Base-by-base conservation (phyloP, 768 basidiomycete genomes). In the Austroboletus eburneus region DNA sequence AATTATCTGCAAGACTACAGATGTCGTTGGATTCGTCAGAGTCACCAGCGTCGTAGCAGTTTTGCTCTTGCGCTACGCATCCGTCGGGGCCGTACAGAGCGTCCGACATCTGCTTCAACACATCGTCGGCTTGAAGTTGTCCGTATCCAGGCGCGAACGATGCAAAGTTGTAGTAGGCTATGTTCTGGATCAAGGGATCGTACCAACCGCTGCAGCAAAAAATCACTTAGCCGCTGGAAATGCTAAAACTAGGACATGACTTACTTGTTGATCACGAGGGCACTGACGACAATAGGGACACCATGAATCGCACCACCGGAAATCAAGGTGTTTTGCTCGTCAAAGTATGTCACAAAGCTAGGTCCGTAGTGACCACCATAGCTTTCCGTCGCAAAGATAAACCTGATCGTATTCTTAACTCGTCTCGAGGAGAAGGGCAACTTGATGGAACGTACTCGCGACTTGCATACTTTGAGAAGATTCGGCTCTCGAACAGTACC, bases 301-400 rank as follows among this genome's bases (percentile, higher is more conserved):
- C 77, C 83, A 20, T 71, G 35, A 6, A 83, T 51, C 3, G 54
- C 46, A 6, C 77, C 76, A 8, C 56, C 57, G 9, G 65, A 52
- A 42, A 85, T 83, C 42, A 72, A 62, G 1, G 65, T 64, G 40
- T 83, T 85, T 59, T 85, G 82, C 46, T 81, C 64, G 27, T 82
- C 71, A 56, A 86, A 84, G 56, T 74, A 83, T 5, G 77, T 77
- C 24, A 81, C 80, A 50, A 84, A 83, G 41, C 69, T 70, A 4
- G 83, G 81, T 1, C 78, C 82, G 57, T 82, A 85, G 55, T 85
- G 81, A 0, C 82, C 81, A 6, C 83, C 83, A 45, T 82, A 85
- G 42, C 79, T 81, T 57, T 85, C 82, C 5, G 82, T 82, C 2
- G 79, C 73, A 38, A 84, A 72, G 30, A 81, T 75, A 52, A 84